Evolutionary conservation across 768 basidiomycete species (phyloP), one percentile per base, ranked within the genome.

Genomic region (Termitomyces sp.): DNA sequence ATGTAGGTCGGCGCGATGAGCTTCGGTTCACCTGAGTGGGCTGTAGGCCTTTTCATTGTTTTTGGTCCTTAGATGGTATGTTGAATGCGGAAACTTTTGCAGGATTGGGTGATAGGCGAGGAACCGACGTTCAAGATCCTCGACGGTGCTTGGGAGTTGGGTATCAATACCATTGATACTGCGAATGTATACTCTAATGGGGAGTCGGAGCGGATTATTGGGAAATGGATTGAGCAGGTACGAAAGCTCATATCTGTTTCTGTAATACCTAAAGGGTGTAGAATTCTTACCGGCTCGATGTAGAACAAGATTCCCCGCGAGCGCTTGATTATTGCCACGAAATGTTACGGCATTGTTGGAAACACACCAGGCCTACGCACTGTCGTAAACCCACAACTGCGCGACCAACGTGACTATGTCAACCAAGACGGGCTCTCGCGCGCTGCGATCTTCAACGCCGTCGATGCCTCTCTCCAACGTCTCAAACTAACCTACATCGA

Each of bases 61-160:
- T 7, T 16, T 40, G 9, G 20, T 38, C n/a, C 24, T 16, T 7
- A 0, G 13, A 46, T n/a, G 18, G 20, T 2, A 36, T 16, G 18
- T 46, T 22, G 33, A 44, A 33, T 46, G 28, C 7, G 32, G 13
- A 35, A 3, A 36, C 67, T 32, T 20, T n/a, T 55, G 9, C 16
- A 81, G 64, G 67, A 70, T 4, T 86, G 84, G 85, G 77, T 85
- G 8, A 63, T 82, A 24, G 77, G 75, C 2, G 81, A 84, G 61
- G 79, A 80, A 55, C 73, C 79, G 55, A 72, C 76, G 0, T 55
- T 80, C 12, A 66, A 76, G 56, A 78, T 84, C 57, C 75, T 85
- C 38, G 79, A 80, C 65, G 70, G 72, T 4, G 85, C 84, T 56
- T 84, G 70, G 72, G 71, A 71, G 22, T 38, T 55, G 18, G 78